Evolutionary conservation across 441 rosid genomes (phyloP).

Genomic region (Biscutella laevigata): DNA sequence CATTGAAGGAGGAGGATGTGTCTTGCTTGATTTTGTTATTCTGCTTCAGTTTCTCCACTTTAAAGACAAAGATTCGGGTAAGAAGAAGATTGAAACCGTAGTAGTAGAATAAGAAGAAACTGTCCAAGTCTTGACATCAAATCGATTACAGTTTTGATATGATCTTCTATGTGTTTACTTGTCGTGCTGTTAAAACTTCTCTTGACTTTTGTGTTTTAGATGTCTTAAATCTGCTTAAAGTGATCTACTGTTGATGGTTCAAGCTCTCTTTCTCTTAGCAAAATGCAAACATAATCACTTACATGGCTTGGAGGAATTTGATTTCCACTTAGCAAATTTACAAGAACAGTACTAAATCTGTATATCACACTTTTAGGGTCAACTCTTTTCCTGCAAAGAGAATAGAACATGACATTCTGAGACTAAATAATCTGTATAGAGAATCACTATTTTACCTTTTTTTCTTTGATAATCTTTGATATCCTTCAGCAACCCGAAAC

Average conservation of each 20-base stretch:
- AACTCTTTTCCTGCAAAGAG: conserved; percentile 45
- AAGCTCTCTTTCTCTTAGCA: too few relatives aligned
- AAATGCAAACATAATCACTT: conserved; percentile 28
- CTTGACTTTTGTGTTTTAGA: too few relatives aligned
- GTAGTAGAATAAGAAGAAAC: too few relatives aligned
- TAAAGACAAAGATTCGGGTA: neutral
- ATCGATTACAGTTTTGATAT: neutral
- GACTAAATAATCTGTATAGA: too few relatives aligned
- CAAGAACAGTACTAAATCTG: conserved; percentile 49
- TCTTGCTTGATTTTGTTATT: conserved; percentile 53
- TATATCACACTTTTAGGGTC: conserved; percentile 43
- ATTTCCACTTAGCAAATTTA: conserved; percentile 46
- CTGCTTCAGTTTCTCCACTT: conserved; percentile 4
- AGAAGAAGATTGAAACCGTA: neutral
- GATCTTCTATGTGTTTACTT: too few relatives aligned
- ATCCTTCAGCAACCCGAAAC: too few relatives aligned
- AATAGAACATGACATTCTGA: conserved; percentile 18
- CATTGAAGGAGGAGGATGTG: conserved; percentile 67
- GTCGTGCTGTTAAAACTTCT: too few relatives aligned
- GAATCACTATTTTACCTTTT: too few relatives aligned
- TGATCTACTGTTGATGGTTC: too few relatives aligned
- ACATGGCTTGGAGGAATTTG: conserved; percentile 56
- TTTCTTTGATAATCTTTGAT: too few relatives aligned
- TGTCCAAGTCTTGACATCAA: conserved; percentile 1
- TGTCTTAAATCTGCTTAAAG: too few relatives aligned